Evolutionary conservation across 1,284 basidiomycete genomes (phyloP).

Genomic region (Anthracocystis setariae): DNA sequence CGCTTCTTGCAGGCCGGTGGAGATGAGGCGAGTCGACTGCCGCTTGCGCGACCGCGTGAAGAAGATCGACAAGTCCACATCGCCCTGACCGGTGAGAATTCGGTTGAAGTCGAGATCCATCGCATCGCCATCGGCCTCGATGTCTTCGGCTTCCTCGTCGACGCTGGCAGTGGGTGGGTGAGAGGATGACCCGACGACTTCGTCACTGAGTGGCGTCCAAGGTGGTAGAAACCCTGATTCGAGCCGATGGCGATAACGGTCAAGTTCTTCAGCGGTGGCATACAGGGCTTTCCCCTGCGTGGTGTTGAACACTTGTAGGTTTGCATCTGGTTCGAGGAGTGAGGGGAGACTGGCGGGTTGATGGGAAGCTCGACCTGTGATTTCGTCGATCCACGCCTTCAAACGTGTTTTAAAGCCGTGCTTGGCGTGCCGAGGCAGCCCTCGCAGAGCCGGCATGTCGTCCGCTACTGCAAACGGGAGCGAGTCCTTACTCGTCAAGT

Average conservation of each 20-base stretch:
- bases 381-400: not conserved
- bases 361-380: not conserved
- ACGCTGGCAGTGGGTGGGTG: not conserved
- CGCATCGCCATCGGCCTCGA: not conserved
- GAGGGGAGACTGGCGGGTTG: not conserved
- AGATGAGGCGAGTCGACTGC: conserved; percentile 10
- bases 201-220: conserved; percentile 25
- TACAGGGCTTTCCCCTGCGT: conserved; percentile 15
- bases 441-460: conserved; percentile 36
- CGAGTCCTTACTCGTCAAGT: conserved; percentile 14
- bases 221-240: conserved; percentile 4
- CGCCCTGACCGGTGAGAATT: conserved; percentile 1
- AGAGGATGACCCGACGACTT: not conserved
- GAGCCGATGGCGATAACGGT: conserved; percentile 5
- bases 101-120: not conserved
- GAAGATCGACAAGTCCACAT: conserved; percentile 26
- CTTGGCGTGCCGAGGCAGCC: not conserved
- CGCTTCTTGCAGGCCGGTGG: conserved; percentile 24
- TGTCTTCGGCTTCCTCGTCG: conserved; percentile 3
- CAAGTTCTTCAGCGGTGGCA: conserved; percentile 14
- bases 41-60: conserved; percentile 14
- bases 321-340: not conserved
- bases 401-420: not conserved
- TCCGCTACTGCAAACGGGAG: conserved; percentile 36
- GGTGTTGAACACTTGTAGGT: conserved; percentile 22